A percentile compares a stretch with the other conserved stretches of the same genome.
Evolutionary conservation across 495 filamentous ascomycete species (phyloP).

Genomic region (Podospora didyma): DNA sequence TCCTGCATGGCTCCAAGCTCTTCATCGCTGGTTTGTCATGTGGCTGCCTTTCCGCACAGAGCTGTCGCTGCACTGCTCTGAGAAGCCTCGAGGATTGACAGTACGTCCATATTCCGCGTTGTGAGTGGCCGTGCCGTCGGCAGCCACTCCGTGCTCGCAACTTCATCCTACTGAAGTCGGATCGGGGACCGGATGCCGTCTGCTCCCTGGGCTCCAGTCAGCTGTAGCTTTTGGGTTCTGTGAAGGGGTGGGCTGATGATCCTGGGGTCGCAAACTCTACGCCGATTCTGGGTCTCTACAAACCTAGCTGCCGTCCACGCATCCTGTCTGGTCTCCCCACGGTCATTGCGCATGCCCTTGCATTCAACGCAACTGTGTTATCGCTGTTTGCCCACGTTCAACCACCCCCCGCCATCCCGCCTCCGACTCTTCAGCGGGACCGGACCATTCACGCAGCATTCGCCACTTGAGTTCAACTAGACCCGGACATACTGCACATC

Average conservation of each 20-base stretch:
- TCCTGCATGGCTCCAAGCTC: too few species aligned
- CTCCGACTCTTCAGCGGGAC: neutral
- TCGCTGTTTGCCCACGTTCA: neutral
- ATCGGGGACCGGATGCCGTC: neutral
- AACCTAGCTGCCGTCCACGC: neutral
- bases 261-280: conserved; percentile 1
- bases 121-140: too few species aligned
- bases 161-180: too few species aligned
- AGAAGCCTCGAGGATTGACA: too few species aligned
- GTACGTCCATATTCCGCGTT: too few species aligned
- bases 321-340: neutral
- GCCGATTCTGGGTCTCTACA: neutral
- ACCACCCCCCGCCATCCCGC: neutral
- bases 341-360: neutral
- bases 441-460: neutral
- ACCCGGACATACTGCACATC: neutral
- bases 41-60: neutral
- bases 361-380: neutral
- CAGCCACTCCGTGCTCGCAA: too few species aligned
- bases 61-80: neutral
- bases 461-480: neutral
- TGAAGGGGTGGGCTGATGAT: neutral
- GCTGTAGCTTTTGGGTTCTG: neutral
- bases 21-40: neutral
- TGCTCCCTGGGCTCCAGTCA: neutral